These are phyloP conservation scores for Aphanomyces cochlioides DNA, from an alignment of 352 stramenopile genomes.

Conservation along the genomic window DNA sequence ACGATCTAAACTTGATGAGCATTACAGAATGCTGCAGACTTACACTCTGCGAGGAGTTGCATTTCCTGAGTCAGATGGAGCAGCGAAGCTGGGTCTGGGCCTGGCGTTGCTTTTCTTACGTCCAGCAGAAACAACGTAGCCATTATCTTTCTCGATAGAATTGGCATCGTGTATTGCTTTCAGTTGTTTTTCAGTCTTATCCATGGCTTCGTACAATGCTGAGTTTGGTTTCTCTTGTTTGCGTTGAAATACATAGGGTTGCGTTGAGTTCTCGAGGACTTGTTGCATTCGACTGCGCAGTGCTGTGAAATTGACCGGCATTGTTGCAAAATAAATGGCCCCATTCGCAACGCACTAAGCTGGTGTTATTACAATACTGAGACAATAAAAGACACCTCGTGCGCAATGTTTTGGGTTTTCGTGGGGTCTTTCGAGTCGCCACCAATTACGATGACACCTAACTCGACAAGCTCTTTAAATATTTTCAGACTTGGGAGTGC, in stretches of 20 bases:
- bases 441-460: conserved; percentile 55
- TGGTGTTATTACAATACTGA: not conserved
- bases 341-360: conserved; percentile 43
- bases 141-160: not conserved
- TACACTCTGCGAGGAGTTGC: no score
- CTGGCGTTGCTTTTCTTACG: not conserved
- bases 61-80: no score
- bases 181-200: not conserved
- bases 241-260: conserved; percentile 46
- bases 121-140: no score
- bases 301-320: conserved; percentile 56
- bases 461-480: conserved; percentile 42
- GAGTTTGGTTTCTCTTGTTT: conserved; percentile 32
- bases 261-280: conserved; percentile 49
- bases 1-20: no score
- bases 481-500: conserved; percentile 42
- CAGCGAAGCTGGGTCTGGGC: not conserved
- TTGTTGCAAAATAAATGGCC: conserved; percentile 54
- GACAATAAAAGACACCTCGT: conserved; percentile 26
- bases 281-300: conserved; percentile 52
- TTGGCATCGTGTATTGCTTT: no score
- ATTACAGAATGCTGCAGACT: no score
- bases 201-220: conserved; percentile 13
- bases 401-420: conserved; percentile 37
- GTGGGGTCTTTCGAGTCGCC: conserved; percentile 40